Percentiles rank a stretch among this genome's conserved stretches.
phyloP scores from a whole-genome alignment of 805 yeast genomes.

The Ogataea trehalophila region DNA sequence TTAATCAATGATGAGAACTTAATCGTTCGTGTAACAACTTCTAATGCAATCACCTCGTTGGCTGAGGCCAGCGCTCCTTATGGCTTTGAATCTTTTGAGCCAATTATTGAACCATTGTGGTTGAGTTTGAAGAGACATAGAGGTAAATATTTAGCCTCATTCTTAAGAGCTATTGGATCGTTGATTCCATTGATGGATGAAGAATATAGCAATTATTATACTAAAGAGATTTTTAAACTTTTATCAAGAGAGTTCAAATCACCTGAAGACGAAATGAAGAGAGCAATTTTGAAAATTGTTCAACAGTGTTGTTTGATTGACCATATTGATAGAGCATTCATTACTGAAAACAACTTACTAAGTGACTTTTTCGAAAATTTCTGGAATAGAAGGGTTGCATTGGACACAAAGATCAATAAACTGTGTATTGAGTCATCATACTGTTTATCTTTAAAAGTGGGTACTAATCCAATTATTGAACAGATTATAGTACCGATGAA shows the following conservation, averaged over 20 bases:
- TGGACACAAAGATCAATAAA: constrained; percentile 52
- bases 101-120: constrained; percentile 73
- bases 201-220: constrained; percentile 73
- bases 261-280: constrained; percentile 85
- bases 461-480: constrained; percentile 56
- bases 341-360: constrained; percentile 44
- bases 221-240: constrained; percentile 66
- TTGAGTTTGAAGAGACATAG: constrained; percentile 68
- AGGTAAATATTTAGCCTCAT: constrained; percentile 73
- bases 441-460: constrained; percentile 61
- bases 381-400: constrained; percentile 81
- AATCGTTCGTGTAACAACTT: constrained; percentile 65
- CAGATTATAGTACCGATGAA: constrained; percentile 54
- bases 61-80: constrained; percentile 84
- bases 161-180: constrained; percentile 70
- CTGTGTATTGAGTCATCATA: constrained; percentile 71
- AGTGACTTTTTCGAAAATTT: constrained; percentile 63
- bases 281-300: constrained; percentile 63
- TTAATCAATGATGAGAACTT: constrained; percentile 64
- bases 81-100: constrained; percentile 85
- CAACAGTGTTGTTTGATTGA: constrained; percentile 61
- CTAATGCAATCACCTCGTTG: constrained; percentile 62
- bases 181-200: constrained; percentile 83
- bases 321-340: constrained; percentile 46
- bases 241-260: constrained; percentile 68